These are phyloP conservation scores for Botryosphaeria dothidea DNA, from an alignment of 2,329 filamentous ascomycete genomes.

Conservation along the genomic window DNA sequence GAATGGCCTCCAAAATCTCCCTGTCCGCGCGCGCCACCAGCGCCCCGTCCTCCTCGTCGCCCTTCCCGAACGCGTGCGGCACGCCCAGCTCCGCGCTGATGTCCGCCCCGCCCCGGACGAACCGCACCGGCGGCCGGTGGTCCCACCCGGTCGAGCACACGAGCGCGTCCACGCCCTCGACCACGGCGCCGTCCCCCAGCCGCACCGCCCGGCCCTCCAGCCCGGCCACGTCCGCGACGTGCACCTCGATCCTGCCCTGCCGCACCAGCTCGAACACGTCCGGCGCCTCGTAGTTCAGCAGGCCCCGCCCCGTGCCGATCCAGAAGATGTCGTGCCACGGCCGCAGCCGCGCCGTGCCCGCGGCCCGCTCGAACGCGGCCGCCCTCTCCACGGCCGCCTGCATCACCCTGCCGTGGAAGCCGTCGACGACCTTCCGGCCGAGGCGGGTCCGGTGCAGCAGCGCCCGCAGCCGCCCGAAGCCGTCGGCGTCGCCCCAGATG, in stretches of 20 bases:
- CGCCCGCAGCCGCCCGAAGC: constrained; percentile 53
- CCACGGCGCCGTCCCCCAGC: constrained; percentile 44
- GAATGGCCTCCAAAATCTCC: constrained; percentile 56
- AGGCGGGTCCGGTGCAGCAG: constrained; percentile 60
- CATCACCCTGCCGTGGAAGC: constrained; percentile 56
- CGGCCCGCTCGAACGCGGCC: constrained; percentile 47
- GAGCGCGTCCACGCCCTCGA: constrained; percentile 46
- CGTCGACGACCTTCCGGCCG: constrained; percentile 56
- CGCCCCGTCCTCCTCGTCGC: constrained; percentile 19
- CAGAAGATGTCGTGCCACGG: constrained; percentile 50
- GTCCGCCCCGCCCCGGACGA: constrained; percentile 31
- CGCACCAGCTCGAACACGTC: constrained; percentile 60
- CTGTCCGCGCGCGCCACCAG: constrained; percentile 42
- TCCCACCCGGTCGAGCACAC: constrained; percentile 62
- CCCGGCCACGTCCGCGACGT: constrained; percentile 55
- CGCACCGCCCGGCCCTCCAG: constrained; percentile 50
- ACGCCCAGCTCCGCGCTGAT: constrained; percentile 28
- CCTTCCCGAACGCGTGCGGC: neutral
- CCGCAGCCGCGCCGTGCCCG: constrained; percentile 42
- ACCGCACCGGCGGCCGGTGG: constrained; percentile 52
- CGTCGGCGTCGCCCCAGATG: constrained; percentile 66
- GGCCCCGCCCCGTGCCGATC: constrained; percentile 57
- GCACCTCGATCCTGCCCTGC: constrained; percentile 54
- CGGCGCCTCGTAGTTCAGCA: constrained; percentile 58
- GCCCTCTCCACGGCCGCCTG: constrained; percentile 53